A percentile compares a stretch with the other conserved stretches of the same genome.
Conservation (phyloP, 192 early-diverging fungal species). For the Coemansia sp. region DNA sequence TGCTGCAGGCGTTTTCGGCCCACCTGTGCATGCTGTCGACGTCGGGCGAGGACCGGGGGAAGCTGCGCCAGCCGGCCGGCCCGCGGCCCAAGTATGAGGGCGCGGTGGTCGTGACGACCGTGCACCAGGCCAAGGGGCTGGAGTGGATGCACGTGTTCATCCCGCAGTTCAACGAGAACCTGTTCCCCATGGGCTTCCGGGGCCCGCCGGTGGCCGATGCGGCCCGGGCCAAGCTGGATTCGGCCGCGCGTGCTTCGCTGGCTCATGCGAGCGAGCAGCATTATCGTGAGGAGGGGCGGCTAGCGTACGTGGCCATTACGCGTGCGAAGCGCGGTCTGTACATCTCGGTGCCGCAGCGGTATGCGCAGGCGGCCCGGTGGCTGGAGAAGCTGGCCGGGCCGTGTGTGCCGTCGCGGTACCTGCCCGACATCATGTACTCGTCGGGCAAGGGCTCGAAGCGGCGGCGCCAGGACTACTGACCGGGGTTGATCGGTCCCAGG, state of each 20-base stretch:
- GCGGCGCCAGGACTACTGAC: too few species aligned
- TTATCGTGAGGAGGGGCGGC: constrained; percentile 36
- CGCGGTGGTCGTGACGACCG: constrained; percentile 30
- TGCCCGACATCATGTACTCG: constrained; percentile 27
- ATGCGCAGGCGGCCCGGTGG: constrained; percentile 23
- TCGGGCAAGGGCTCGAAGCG: too few species aligned
- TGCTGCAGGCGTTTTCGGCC: constrained; percentile 22
- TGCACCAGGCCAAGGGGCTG: constrained; percentile 46
- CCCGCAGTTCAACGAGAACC: constrained; percentile 39
- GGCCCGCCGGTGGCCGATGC: constrained; percentile 2
- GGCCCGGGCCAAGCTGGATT: not conserved
- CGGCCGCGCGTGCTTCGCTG: not conserved
- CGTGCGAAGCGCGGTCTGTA: constrained; percentile 32
- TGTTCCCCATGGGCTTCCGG: constrained; percentile 44
- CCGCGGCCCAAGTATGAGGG: not conserved
- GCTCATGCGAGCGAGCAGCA: constrained; percentile 7
- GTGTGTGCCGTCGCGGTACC: constrained; percentile 22
- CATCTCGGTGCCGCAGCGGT: constrained; percentile 27
- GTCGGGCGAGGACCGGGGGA: constrained; percentile 30
- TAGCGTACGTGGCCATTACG: constrained; percentile 46
- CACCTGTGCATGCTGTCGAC: constrained; percentile 40
- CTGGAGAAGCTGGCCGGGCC: constrained; percentile 17
- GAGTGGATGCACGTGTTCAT: constrained; percentile 46
- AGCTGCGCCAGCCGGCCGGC: not conserved
- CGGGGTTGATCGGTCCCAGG: too few species aligned